Conservation (phyloP, 768 basidiomycete species). For the Naematelia aurantialba region DNA sequence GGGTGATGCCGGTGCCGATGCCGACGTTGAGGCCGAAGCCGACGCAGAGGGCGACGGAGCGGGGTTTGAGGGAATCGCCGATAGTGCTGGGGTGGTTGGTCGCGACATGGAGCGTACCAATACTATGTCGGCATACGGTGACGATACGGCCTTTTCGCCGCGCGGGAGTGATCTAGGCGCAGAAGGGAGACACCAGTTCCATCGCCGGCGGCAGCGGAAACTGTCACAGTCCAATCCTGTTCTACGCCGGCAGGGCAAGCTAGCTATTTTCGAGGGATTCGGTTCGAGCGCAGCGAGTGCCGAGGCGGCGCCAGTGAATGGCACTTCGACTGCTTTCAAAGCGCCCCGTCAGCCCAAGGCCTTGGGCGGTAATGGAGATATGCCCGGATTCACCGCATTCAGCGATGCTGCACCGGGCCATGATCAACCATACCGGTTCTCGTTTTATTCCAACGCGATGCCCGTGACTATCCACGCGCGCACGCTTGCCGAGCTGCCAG, state of each 20-base stretch:
- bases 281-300: slow-evolving; percentile 27
- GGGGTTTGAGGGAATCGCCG: slow-evolving; percentile 8
- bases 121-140: slow-evolving; percentile 31
- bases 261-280: slow-evolving; percentile 79
- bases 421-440: slow-evolving; percentile 92
- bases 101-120: slow-evolving; percentile 22
- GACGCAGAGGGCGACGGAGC: slow-evolving; percentile 5
- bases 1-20: neutral
- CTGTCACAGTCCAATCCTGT: slow-evolving; percentile 73
- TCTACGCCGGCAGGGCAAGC: slow-evolving; percentile 61
- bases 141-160: slow-evolving; percentile 27
- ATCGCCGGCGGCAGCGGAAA: slow-evolving; percentile 70
- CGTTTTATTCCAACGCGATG: slow-evolving; percentile 92
- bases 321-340: slow-evolving; percentile 28
- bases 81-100: neutral
- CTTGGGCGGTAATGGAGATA: slow-evolving; percentile 15
- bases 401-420: slow-evolving; percentile 54
- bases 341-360: slow-evolving; percentile 42
- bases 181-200: slow-evolving; percentile 22
- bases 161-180: slow-evolving; percentile 17
- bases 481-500: slow-evolving; percentile 86
- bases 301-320: slow-evolving; percentile 16
- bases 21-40: neutral
- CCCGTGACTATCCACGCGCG: slow-evolving; percentile 92
- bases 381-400: slow-evolving; percentile 33